Base-by-base conservation (phyloP, 2,329 filamentous ascomycete genomes). In the Penicillium verrucosum region DNA sequence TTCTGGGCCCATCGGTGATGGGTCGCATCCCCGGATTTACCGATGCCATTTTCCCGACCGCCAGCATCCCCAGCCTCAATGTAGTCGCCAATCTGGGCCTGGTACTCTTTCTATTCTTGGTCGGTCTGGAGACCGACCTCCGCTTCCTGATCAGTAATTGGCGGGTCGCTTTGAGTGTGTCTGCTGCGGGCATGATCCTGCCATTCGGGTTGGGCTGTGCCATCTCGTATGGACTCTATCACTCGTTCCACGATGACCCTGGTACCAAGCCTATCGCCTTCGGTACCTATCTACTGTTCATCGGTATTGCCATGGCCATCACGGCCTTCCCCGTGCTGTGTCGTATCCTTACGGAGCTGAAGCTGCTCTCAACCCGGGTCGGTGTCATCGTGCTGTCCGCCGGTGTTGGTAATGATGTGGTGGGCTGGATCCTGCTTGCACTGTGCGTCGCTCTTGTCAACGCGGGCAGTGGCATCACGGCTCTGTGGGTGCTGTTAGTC, bases 371-470 rank as follows among this genome's bases (percentile, higher is more conserved):
- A 53, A 94, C 91, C 2, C 84, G 88, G 0, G 92, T 96, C 5
- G 92, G 92, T 68, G 85, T 96, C 36, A 95, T 95, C 37, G 89
- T 92, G 1, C 81, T 97, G 9, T 92, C 92, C 3, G 92, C 92
- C 6, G 93, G 93, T 50, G 92, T 97, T 14, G 91, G 90, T 1
- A 97, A 97, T 70, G 93, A 97, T 69, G 91, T 94, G 16, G 85
- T 89, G 4, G 90, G 90, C 56, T 97, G 93, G 93, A 88, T 97
- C 62, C 80, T 97, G 16, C 85, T 97, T 25, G 93, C 93, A 0
- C 86, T 97, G 29, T 97, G 93, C 64, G 92, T 97, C 34, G 90
- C 93, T 0, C 82, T 97, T 27, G 92, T 96, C 67, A 97, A 97
- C 69, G 91, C 92, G 30, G 86, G 86, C 16, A 88, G 83, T 43